phyloP scores from a whole-genome alignment of 495 filamentous ascomycete genomes.

The Penicillium robsamsonii region DNA sequence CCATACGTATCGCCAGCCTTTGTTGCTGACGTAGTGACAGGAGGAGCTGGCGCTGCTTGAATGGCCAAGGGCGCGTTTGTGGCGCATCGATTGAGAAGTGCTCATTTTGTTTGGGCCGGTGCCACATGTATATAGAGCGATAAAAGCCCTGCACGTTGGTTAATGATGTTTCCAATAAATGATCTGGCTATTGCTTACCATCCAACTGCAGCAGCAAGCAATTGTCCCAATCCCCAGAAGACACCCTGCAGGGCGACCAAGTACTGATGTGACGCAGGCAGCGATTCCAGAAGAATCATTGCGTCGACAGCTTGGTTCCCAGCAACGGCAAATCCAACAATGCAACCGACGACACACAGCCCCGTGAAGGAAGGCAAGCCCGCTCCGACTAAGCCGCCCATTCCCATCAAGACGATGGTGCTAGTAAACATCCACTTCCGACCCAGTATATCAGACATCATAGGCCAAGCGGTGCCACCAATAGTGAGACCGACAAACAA shows the following conservation, averaged over 20 bases:
- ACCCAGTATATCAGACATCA: slow-evolving; percentile 27
- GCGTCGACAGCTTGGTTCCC: slow-evolving; percentile 27
- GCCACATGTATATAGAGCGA: slow-evolving; percentile 39
- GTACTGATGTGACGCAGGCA: slow-evolving; percentile 26
- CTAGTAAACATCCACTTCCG: slow-evolving; percentile 25
- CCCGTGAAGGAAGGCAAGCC: slow-evolving; percentile 26
- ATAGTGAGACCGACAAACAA: slow-evolving; percentile 25
- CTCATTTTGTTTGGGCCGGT: slow-evolving; percentile 25
- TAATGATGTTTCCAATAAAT: background rate
- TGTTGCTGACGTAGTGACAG: slow-evolving; percentile 36
- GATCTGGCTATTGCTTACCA: slow-evolving; percentile 17
- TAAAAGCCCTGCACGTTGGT: slow-evolving; percentile 21
- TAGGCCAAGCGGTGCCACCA: slow-evolving; percentile 25
- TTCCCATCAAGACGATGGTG: slow-evolving; percentile 27
- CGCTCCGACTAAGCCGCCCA: slow-evolving; percentile 28
- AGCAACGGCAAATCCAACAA: slow-evolving; percentile 25
- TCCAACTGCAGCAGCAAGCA: slow-evolving; percentile 21
- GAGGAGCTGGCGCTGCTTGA: slow-evolving; percentile 10
- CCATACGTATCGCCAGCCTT: slow-evolving; percentile 29
- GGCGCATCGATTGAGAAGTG: slow-evolving; percentile 12
- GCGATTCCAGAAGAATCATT: slow-evolving; percentile 20
- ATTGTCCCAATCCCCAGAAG: slow-evolving; percentile 24
- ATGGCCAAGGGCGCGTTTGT: slow-evolving; percentile 3
- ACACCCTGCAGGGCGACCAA: slow-evolving; percentile 21
- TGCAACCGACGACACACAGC: slow-evolving; percentile 22